Base-by-base conservation (phyloP, 106 monocot species). In the Acorus calamus region DNA sequence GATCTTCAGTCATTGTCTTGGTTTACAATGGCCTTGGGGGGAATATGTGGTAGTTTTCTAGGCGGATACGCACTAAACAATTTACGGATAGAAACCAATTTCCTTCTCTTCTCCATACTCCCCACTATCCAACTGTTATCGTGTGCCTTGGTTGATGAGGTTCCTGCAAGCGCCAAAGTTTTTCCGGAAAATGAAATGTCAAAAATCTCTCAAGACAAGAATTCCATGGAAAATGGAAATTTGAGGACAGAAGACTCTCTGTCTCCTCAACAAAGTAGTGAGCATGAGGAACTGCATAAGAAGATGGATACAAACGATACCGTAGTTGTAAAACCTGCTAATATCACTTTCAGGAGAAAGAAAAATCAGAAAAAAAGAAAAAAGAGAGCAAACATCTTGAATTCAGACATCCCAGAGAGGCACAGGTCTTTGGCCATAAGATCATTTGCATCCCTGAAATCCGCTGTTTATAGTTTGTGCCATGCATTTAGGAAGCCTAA, bases 1-100 rank as follows among this genome's bases (percentile, higher is more conserved):
- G 89, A 90, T 74, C 82, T 90, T 53, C 89, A 90, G 66, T 79
- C 86, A 62, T 65, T 90, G 45, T 86, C 89, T 45, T 90, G 89
- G 89, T 80, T 69, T 13, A 69, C 83, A 51, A 90, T 90, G 86
- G 86, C 89, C 8, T 55, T 90, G 46, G 89, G 89, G 67, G 89
- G 89, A 62, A 83, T 90, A 70, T 82, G 64, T 73, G 89, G 89
- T 10, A 90, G 82, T 56, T 76, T 90, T 53, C 74, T 86, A 66
- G 89, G 89, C 67, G 89, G 89, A 53, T 78, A 80, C 60, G 72
- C 85, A 45, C 55, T 86, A 50, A 73, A 80, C 13, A 74, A 78
- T 61, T 14, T 90, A 1, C 56, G 60, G 62, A 78, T 80, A 71
- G 59, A 78, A 7, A 73, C 61, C 42, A 80, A 86, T 62, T 90